Evolutionary conservation across 805 yeast species (phyloP), one percentile per base, ranked within the genome.

Genomic region (Ogataea paradorogensis): DNA sequence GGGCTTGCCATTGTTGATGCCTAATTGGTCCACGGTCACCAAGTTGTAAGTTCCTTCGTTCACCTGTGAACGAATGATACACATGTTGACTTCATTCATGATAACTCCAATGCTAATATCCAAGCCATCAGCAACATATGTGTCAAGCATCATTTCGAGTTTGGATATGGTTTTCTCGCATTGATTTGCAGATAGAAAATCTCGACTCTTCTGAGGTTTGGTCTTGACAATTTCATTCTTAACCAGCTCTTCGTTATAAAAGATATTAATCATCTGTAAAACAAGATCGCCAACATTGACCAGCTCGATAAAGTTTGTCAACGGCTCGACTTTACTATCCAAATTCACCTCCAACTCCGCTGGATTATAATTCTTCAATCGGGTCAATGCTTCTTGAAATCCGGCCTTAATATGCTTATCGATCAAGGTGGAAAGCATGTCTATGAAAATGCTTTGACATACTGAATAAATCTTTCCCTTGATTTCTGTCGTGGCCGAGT

Each of bases 231-330:
- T 71, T 27, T 74, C 69, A 21, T 59, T 67, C 38, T 67, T 61
- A 7, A 79, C 59, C 49, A 91, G 71, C 58, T 91, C 98, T 58
- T 86, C 90, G 51, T 84, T 84, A 63, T 88, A 91, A 52, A 93
- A 93, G 5, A 88, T 86, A 37, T 85, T 89, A 30, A 90, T 66
- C 95, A 91, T 87, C 58, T 91, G 97, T 53, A 88, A 82, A 15
- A 93, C 86, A 42, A 91, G 67, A 60, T 91, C 99, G 4, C 96
- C 97, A 44, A 87, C 81, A 52, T 90, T 93, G 25, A 93, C 93
- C 41, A 93, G 71, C 57, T 91, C 97, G 13, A 95, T 84, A 52
- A 93, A 91, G 31, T 85, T 78, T 0, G 83, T 83, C 38, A 91
- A 69, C 0, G 98, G 98, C 47, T 84, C 95, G n/a, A 85, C 82